Evolutionary conservation across 2,329 filamentous ascomycete species (phyloP), one percentile per base, ranked within the genome.

Genomic region (Leptographium lundbergii): DNA sequence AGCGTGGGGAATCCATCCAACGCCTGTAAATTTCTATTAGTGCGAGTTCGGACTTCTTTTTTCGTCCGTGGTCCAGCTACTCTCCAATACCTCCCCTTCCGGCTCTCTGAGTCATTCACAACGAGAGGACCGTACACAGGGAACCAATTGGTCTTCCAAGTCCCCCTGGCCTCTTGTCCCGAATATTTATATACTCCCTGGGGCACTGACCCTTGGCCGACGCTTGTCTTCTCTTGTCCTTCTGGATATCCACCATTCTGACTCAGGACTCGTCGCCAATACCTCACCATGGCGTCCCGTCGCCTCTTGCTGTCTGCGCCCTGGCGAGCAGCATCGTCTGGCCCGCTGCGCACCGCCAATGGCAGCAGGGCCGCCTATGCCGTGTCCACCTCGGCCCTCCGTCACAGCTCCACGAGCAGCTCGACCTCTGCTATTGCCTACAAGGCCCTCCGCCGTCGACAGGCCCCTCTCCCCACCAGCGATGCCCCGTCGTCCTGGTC

Each of bases 391-490:
- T 14, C 69, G 51, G 67, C 69, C 54, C 65, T 71, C 57, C 72
- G 75, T 32, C 57, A 68, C 65, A 72, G 67, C 67, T 75, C 76
- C 63, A 78, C 53, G 45, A 84, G 75, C 70, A 88, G 84, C 64
- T 95, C 91, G 59, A 97, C 92, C 65, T 94, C 91, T 59, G 92
- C 94, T 63, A 84, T 97, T 64, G 91, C 91, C 68, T 97, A 97
- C 84, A 99, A 99, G 80, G 90, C 92, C 60, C 82, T 97, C 63
- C 92, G 96, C 70, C 88, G 91, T 68, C 89, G 92, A 65, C 88
- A 92, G 62, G 87, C 89, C 24, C 89, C 91, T 63, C 84, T 91
- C 25, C 88, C 96, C 58, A 88, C 89, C 59, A 86, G 83, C 65
- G 84, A 89, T 66, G 79, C 88, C 59, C 80, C 87, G 32, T 86